phyloP scores from a whole-genome alignment of 2,329 filamentous ascomycete genomes.

The Simplicillium sp. region DNA sequence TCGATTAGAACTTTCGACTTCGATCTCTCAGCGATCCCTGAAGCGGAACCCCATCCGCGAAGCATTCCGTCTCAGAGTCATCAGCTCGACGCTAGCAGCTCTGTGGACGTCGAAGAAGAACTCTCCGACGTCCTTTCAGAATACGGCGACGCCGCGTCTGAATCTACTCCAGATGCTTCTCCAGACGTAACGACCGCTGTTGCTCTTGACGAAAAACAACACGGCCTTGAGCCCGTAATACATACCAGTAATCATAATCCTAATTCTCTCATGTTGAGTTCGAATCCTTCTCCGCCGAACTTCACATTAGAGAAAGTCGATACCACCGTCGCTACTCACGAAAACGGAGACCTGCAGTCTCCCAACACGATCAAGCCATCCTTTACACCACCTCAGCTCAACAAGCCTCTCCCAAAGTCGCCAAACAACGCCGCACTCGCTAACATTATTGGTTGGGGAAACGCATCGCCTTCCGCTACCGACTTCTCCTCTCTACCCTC shows the following conservation, averaged over 20 bases:
- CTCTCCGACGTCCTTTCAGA: constrained; percentile 31
- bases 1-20: too few species aligned
- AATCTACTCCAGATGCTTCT: constrained; percentile 14
- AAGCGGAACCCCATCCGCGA: too few species aligned
- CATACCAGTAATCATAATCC: constrained; percentile 12
- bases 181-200: constrained; percentile 13
- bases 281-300: neutral
- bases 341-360: constrained; percentile 15
- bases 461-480: constrained; percentile 34
- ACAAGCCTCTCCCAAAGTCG: constrained; percentile 47
- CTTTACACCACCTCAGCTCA: constrained; percentile 29
- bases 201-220: constrained; percentile 1
- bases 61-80: too few species aligned
- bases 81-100: neutral
- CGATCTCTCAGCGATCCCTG: too few species aligned
- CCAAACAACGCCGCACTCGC: constrained; percentile 39
- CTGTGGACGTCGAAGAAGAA: constrained; percentile 7
- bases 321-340: constrained; percentile 8
- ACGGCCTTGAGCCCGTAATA: neutral
- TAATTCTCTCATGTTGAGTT: constrained; percentile 6
- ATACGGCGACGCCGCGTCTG: constrained; percentile 26
- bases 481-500: constrained; percentile 46
- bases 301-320: neutral
- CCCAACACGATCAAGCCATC: constrained; percentile 16
- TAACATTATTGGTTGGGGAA: constrained; percentile 43